Base-by-base conservation (phyloP, 768 basidiomycete species). In the Tephrocybe sp. region DNA sequence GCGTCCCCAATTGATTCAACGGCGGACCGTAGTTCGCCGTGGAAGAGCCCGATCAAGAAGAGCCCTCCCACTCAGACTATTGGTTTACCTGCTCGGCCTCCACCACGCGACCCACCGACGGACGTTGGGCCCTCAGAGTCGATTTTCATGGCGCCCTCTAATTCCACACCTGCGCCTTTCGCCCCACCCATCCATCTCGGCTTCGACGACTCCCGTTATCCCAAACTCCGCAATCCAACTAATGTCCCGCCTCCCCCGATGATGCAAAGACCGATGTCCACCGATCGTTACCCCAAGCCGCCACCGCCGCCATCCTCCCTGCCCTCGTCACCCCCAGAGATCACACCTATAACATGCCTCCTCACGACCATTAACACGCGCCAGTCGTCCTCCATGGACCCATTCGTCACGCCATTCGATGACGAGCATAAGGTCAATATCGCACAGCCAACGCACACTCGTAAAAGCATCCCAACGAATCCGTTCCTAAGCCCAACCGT, bases 341-440 rank as follows among this genome's bases (percentile, higher is more conserved):
- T 57, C 15, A 73, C 69, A 26, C 76, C 79, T 11, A 69, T 77
- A 32, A 76, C 77, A 44, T 68, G 75, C 36, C 67, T 76, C 50
- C 66, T 77, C 55, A 76, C 77, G 40, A 70, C 72, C 21, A 71
- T 69, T 20, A 66, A 76, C 58, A 70, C 73, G 17, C 70, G 72
- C 53, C 65, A 72, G 56, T 69, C 76, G 44, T 73, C 75, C 39
- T 62, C 65, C 47, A 63, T 72, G 47, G 69, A 76, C 57, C 88
- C 88, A 46, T 90, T 90, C 62, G 77, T 80, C 51, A 89, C 88
- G 45, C 88, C 89, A 7, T 90, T 90, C 66, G 89, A 90, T 65
- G 88, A 89, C 61, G 86, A 88, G 62, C 74, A 79, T 50, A 60
- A 60, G 28, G 65, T 73, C 30, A 62, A 58, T 42, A 59, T 69